phyloP scores from a whole-genome alignment of 2,329 filamentous ascomycete species.

The Penicillium sp. region DNA sequence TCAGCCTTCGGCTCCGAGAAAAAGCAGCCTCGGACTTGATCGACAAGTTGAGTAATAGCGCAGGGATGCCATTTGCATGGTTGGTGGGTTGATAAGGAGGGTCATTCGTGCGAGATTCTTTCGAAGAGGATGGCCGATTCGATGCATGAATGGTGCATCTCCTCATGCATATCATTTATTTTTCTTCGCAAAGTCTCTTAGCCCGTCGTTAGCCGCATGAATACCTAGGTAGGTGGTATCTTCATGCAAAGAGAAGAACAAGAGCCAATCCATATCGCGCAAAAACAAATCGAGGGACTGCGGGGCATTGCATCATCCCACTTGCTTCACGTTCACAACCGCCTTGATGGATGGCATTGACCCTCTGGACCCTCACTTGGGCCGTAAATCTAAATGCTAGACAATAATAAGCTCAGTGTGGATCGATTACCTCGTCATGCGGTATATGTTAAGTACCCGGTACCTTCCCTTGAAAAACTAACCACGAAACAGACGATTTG shows the following conservation, averaged over 20 bases:
- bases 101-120: not conserved
- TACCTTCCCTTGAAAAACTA: not conserved
- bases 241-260: not conserved
- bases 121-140: not conserved
- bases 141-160: not conserved
- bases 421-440: slow-evolving; percentile 4
- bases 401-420: slow-evolving; percentile 6
- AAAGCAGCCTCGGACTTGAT: not conserved
- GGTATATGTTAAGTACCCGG: not conserved
- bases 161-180: not conserved
- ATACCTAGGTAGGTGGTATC: not conserved
- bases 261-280: not conserved
- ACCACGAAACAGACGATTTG: not conserved
- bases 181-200: not conserved
- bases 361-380: slow-evolving; percentile 7
- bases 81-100: not conserved
- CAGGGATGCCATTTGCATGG: not conserved
- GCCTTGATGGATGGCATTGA: not conserved
- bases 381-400: not conserved
- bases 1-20: not conserved
- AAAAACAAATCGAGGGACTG: not conserved
- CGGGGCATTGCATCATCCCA: not conserved
- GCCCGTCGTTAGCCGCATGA: not conserved
- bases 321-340: not conserved
- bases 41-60: not conserved